Base-by-base conservation (phyloP, 352 stramenopile genomes). In the Phytophthora palmivora region DNA sequence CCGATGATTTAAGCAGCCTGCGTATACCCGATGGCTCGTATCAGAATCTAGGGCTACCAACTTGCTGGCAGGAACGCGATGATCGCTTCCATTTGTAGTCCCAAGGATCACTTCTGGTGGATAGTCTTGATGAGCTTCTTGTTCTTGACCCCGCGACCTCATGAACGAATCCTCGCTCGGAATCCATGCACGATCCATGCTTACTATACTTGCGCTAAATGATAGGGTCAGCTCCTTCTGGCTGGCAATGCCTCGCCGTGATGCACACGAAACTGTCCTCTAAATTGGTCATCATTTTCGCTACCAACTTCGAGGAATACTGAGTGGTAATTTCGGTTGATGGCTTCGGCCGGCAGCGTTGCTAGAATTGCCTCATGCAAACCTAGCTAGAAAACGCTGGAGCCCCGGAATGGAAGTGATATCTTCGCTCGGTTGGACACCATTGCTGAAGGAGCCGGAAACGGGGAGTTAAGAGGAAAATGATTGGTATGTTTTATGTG, bases 201-300 rank as follows among this genome's bases (percentile, higher is more conserved):
- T 34, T 34, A 9, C 28, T 5, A 9, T 34, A 9, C 28, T 10
- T 9, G 9, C 28, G 9, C 28, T 5, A 34, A 34, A 9, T 34
- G 28, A 5, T 5, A n/a, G n/a, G n/a, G n/a, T n/a, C n/a, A n/a
- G n/a, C n/a, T n/a, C 5, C 28, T 34, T 34, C 5, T 34, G 5
- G 28, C 28, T 34, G 5, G 5, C 28, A 9, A 34, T 9, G 28
- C 5, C 28, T 34, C 5, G 28, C 9, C 5, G 5, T 5, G 28
- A 5, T 34, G 28, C 28, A 34, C 28, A 34, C 28, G 28, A 5
- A 9, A 34, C 28, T 34, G 28, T 5, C 5, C 28, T 9, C 28
- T 34, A 9, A 34, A 34, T 9, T 50, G 48, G 18, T 63, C 15
- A 34, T 44, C n/a, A 16, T 38, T 24, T n/a, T n/a, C n/a, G n/a